Conservation (phyloP, 768 basidiomycete genomes). For the Leccinum rimulosum region DNA sequence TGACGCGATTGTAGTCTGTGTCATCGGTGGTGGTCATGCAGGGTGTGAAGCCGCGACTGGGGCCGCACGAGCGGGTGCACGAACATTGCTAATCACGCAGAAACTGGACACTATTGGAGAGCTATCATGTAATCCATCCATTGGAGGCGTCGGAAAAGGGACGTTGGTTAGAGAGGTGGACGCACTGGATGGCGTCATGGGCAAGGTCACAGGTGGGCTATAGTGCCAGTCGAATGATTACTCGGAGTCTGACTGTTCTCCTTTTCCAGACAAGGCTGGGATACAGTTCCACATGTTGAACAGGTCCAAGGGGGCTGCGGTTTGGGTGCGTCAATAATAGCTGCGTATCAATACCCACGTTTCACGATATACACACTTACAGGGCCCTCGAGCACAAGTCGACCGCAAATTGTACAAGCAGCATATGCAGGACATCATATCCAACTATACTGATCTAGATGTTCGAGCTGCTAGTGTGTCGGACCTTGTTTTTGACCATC, state of each 20-base stretch:
- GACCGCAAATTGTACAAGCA: slow-evolving; percentile 81
- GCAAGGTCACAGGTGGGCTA: slow-evolving; percentile 67
- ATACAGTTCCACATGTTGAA: slow-evolving; percentile 89
- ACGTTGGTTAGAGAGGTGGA: slow-evolving; percentile 90
- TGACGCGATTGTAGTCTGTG: slow-evolving; percentile 57
- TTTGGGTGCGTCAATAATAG: slow-evolving; percentile 64
- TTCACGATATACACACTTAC: not conserved
- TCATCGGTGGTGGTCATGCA: slow-evolving; percentile 92
- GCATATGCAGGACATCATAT: slow-evolving; percentile 72
- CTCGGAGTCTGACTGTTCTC: not conserved
- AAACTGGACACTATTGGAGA: slow-evolving; percentile 77
- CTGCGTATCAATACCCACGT: not conserved
- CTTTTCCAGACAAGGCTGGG: slow-evolving; percentile 69
- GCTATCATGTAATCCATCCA: slow-evolving; percentile 89
- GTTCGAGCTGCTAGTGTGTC: slow-evolving; percentile 74
- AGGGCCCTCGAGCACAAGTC: slow-evolving; percentile 90
- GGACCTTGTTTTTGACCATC: slow-evolving; percentile 67
- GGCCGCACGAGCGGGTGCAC: slow-evolving; percentile 78
- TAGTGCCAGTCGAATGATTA: not conserved
- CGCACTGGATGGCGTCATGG: slow-evolving; percentile 86
- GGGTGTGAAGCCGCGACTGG: slow-evolving; percentile 91
- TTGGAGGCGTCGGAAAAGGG: slow-evolving; percentile 91
- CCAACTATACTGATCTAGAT: slow-evolving; percentile 65
- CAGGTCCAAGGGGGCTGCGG: slow-evolving; percentile 81
- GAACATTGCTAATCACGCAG: slow-evolving; percentile 80